These are phyloP conservation scores for Sugiyamaella qingdaonensis DNA, from an alignment of 805 yeast species.

Conservation along the genomic window DNA sequence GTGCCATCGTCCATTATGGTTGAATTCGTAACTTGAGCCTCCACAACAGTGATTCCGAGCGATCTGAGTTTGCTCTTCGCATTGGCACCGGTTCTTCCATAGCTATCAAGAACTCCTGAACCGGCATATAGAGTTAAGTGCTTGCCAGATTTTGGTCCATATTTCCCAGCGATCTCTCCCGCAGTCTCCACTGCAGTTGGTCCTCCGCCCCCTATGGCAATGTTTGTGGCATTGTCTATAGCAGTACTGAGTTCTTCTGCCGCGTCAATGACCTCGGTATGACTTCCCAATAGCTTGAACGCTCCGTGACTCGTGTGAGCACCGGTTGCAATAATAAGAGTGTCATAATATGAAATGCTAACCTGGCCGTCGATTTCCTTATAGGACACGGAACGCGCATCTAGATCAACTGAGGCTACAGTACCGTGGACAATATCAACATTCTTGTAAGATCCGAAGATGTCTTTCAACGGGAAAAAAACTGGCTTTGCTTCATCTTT, in stretches of 20 bases:
- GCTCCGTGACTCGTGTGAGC: constrained; percentile 11
- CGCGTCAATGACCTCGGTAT: constrained; percentile 7
- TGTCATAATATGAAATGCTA: constrained; percentile 13
- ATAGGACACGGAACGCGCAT: constrained; percentile 10
- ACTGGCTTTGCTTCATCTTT: background rate
- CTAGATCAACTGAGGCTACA: constrained; percentile 16
- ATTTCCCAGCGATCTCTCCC: constrained; percentile 42
- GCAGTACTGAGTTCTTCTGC: constrained; percentile 15
- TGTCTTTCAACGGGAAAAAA: constrained; percentile 1
- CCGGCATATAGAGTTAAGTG: constrained; percentile 30
- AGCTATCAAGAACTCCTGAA: background rate
- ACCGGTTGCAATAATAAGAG: constrained; percentile 22
- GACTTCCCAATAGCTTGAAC: constrained; percentile 15
- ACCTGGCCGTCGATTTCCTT: background rate
- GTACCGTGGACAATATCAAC: constrained; percentile 15
- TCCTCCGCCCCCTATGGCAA: constrained; percentile 50
- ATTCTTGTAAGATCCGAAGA: constrained; percentile 1
- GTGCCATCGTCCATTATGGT: constrained; percentile 17
- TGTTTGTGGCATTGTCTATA: constrained; percentile 35
- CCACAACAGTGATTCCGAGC: constrained; percentile 19
- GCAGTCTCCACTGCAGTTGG: constrained; percentile 51
- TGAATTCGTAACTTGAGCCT: constrained; percentile 7
- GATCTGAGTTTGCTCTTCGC: constrained; percentile 18
- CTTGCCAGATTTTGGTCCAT: constrained; percentile 35
- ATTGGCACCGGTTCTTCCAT: constrained; percentile 12